Conservation (phyloP, 441 rosid genomes). For the Brassica hybrid region DNA sequence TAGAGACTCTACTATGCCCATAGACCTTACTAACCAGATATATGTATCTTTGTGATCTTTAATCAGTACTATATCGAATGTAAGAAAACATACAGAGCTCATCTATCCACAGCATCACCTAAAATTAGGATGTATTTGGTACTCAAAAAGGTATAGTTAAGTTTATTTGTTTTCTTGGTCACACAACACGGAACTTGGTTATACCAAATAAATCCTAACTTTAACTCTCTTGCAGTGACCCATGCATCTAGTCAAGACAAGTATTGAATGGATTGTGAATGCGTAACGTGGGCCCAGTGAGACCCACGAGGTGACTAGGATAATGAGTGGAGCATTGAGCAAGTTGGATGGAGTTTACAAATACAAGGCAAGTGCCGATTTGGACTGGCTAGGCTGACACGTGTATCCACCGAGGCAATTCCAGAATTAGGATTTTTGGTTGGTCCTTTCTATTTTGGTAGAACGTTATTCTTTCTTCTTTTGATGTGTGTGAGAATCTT, state of each 20-base stretch:
- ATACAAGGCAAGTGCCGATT: slow-evolving; percentile 33
- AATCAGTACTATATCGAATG: neutral
- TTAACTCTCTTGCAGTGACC: neutral
- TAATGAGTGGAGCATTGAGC: slow-evolving; percentile 8
- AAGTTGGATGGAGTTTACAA: slow-evolving; percentile 34
- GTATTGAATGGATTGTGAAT: slow-evolving; percentile 10
- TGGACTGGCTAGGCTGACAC: slow-evolving; percentile 14
- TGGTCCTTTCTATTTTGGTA: slow-evolving; percentile 23
- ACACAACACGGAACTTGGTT: neutral
- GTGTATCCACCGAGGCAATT: slow-evolving; percentile 31
- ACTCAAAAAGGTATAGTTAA: neutral
- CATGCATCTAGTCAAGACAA: slow-evolving; percentile 18
- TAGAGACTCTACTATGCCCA: neutral
- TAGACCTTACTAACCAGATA: neutral
- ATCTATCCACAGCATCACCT: neutral
- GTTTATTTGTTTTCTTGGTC: neutral
- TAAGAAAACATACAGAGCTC: neutral
- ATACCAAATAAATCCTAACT: neutral
- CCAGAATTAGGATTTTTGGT: slow-evolving; percentile 11
- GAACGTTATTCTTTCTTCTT: slow-evolving; percentile 19
- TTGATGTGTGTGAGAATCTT: neutral
- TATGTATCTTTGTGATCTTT: neutral
- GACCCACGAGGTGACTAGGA: slow-evolving; percentile 29
- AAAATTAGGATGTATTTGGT: slow-evolving; percentile 1
- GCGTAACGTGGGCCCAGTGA: neutral